Evolutionary conservation across 2,329 filamentous ascomycete genomes (phyloP).

Genomic region (Colletotrichum brevisporum): DNA sequence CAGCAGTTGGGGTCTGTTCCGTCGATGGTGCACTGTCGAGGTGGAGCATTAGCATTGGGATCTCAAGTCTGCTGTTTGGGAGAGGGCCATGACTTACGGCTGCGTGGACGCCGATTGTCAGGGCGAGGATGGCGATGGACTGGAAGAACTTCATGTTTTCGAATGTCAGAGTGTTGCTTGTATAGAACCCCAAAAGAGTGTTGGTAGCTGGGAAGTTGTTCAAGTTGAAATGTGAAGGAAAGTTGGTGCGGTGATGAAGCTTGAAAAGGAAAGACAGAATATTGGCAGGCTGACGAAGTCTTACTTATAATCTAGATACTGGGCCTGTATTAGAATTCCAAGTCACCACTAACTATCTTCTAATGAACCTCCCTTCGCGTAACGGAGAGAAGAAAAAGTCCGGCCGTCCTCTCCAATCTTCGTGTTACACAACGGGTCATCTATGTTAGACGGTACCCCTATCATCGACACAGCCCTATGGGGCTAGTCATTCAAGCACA

Average conservation of each 20-base stretch:
- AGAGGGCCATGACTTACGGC: neutral
- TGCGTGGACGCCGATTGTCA: neutral
- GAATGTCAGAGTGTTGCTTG: neutral
- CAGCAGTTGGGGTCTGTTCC: conserved; percentile 20
- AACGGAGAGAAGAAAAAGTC: no score
- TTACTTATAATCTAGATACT: no score
- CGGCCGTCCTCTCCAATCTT: neutral
- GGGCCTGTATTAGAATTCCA: no score
- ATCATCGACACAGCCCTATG: neutral
- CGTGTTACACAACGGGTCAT: neutral
- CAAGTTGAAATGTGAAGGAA: neutral
- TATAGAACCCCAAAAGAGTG: neutral
- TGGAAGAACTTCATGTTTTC: conserved; percentile 14
- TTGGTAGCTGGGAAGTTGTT: neutral
- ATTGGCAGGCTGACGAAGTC: no score
- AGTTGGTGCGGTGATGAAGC: no score
- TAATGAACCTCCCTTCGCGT: no score
- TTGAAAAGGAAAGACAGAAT: no score
- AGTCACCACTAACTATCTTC: no score
- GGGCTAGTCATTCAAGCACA: neutral
- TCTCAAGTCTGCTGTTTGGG: neutral
- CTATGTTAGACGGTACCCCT: neutral
- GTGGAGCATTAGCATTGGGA: neutral
- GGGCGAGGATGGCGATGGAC: conserved; percentile 4
- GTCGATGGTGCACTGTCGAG: conserved; percentile 7